Evolutionary conservation across 208 protist species (phyloP), one percentile per base, ranked within the genome.

Genomic region (Trypanosoma grayi): DNA sequence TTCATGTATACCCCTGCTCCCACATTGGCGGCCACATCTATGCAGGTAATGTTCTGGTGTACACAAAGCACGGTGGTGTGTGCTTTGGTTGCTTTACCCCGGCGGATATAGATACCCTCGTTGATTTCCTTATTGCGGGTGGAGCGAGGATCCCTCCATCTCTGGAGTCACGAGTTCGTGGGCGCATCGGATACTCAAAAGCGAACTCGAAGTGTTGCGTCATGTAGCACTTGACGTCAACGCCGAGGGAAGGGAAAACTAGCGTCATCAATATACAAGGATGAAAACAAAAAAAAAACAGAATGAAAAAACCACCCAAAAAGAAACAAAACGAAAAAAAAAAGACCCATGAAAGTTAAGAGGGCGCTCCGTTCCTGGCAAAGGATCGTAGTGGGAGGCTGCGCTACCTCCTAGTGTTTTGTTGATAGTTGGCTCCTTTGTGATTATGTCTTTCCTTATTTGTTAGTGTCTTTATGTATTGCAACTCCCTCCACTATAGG

Each of bases 1-100:
- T 94, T 62, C 70, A 75, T 8, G 85, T 97, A 7, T 70, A 73
- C 54, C 71, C 77, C 37, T 92, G 87, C 69, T 80, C 81, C 9
- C 92, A 97, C 73, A 69, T 97, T 34, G 88, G 92, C 46, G 92
- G 92, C 0, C 92, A 97, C 69, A 79, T 90, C 27, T 95, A 94
- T 68, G 92, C 92, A 18, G 92, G 92, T 18, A 97, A 97, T 56
- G 92, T 95, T 13, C 54, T 97, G 24, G 65, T 95, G 22, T 97
- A 97, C 79, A 87, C 73, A 66, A 79, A 76, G 16, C 58, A 77
- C 59, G 88, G 87, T 45, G 83, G 85, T 16, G 83, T 94, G 30
- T 88, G 87, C 74, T 94, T 92, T 71, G 92, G 88, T 25, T 85
- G 85, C 46, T 89, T 97, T 68, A 92, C 69, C 54, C 88, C 88